Conservation (phyloP, 2,329 filamentous ascomycete genomes). For the Phialocephala subalpina region DNA sequence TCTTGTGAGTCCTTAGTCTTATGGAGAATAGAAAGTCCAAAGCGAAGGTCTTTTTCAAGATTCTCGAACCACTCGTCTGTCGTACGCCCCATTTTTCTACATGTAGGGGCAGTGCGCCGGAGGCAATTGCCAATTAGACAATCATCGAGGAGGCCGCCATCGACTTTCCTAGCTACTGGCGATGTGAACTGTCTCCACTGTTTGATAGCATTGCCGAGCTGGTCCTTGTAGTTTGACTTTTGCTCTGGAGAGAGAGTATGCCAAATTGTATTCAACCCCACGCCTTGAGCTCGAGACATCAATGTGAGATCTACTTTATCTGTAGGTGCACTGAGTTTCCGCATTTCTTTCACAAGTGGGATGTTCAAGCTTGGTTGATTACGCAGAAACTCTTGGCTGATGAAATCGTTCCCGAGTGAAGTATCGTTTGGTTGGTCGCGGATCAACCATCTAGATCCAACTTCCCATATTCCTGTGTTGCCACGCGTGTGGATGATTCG, state of each 20-base stretch:
- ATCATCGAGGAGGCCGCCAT: conserved; percentile 24
- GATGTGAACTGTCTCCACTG: conserved; percentile 26
- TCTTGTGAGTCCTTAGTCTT: conserved; percentile 22
- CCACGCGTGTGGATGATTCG: conserved; percentile 18
- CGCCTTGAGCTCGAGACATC: conserved; percentile 28
- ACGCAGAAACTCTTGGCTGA: conserved; percentile 29
- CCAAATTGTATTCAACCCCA: conserved; percentile 26
- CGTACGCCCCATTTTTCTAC: conserved; percentile 27
- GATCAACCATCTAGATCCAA: conserved; percentile 27
- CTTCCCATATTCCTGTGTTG: conserved; percentile 24
- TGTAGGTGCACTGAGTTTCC: conserved; percentile 20
- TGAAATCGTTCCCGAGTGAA: conserved; percentile 27
- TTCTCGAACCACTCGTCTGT: conserved; percentile 29
- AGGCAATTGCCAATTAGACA: conserved; percentile 18
- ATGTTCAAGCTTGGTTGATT: conserved; percentile 22
- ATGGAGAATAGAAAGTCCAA: conserved; percentile 20
- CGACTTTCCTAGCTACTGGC: conserved; percentile 22
- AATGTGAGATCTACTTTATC: conserved; percentile 24
- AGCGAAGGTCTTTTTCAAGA: conserved; percentile 24
- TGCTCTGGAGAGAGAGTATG: conserved; percentile 20
- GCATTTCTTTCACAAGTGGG: conserved; percentile 27
- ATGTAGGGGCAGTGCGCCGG: conserved; percentile 15
- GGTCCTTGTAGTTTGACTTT: conserved; percentile 18
- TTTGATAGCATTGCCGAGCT: conserved; percentile 22
- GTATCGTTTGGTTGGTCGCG: conserved; percentile 27